These are phyloP conservation scores for Syzygium syzygioides DNA, from an alignment of 441 rosid genomes.

Conservation along the genomic window DNA sequence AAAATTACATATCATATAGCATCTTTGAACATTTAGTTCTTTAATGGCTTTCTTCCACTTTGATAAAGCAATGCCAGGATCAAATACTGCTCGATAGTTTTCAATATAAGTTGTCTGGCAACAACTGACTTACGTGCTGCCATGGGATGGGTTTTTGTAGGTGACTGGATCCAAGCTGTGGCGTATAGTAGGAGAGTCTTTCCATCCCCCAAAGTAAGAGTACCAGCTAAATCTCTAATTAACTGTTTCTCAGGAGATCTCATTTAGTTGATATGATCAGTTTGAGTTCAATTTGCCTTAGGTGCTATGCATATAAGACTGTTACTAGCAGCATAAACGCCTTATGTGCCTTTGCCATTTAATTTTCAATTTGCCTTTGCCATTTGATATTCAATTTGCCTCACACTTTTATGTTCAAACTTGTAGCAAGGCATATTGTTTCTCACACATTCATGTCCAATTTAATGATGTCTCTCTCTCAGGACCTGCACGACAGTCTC, in stretches of 20 bases:
- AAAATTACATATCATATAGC: neutral
- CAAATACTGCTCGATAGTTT: neutral
- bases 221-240: neutral
- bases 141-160: constrained; percentile 32
- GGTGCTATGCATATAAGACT: neutral
- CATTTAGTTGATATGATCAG: neutral
- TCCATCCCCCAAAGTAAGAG: constrained; percentile 91
- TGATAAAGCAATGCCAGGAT: neutral
- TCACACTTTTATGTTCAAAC: neutral
- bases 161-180: constrained; percentile 85
- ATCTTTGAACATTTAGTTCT: neutral
- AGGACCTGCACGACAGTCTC: constrained; percentile 96
- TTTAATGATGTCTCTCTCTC: constrained; percentile 22
- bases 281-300: neutral
- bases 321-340: neutral
- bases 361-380: neutral
- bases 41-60: neutral
- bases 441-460: neutral
- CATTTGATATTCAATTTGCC: neutral
- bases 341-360: neutral
- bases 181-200: constrained; percentile 97
- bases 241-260: neutral
- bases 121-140: constrained; percentile 11
- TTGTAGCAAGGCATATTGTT: neutral
- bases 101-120: neutral